Base-by-base conservation (phyloP, 371 early-diverging fungal genomes). In the Smittium culicis region DNA sequence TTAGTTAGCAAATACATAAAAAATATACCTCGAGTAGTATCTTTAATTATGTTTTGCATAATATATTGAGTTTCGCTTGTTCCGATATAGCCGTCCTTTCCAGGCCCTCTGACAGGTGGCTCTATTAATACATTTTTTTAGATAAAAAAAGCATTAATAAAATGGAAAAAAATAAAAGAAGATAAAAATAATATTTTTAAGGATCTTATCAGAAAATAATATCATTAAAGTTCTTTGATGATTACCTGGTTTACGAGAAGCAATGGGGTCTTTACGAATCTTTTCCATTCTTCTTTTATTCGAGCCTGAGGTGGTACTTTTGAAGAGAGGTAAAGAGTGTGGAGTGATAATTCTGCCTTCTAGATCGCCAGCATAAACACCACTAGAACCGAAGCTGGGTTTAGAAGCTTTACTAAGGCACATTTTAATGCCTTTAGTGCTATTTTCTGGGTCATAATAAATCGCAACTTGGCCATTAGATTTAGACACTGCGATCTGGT, bases 271-370 rank as follows among this genome's bases (percentile, higher is more conserved):
- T 30, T 79, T 80, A 33, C 92, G 85, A 34, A 85, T 67, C 72
- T 88, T 91, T 58, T 87, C 88, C 71, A 81, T 77, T 69, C 85
- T 84, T 33, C 93, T 83, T 74, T 92, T 92, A 8, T 79, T 79
- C 0, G 64, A 45, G 67, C 79, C 77, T 2, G 80, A 79, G 33
- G 81, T 78, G 30, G 88, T 88, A 54, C 90, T 88, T 58, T 85
- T 83, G 78, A 90, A 93, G 85, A 92, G 82, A 3, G 92, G 89
- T 35, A 94, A 79, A 0, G 93, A 88, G 72, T 93, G 88, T 2
- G 93, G 93, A 2, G 89, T 92, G 67, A 90, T 82, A 68, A 94
- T 91, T 3, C 85, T 84, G 24, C 90, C 83, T 30, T 80, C 77
- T 5, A 79, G 73, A 80, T 84, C 74, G 32, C 64, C 58, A 62